Conservation (phyloP, 2,329 filamentous ascomycete genomes). For the Neofusicoccum sp. region DNA sequence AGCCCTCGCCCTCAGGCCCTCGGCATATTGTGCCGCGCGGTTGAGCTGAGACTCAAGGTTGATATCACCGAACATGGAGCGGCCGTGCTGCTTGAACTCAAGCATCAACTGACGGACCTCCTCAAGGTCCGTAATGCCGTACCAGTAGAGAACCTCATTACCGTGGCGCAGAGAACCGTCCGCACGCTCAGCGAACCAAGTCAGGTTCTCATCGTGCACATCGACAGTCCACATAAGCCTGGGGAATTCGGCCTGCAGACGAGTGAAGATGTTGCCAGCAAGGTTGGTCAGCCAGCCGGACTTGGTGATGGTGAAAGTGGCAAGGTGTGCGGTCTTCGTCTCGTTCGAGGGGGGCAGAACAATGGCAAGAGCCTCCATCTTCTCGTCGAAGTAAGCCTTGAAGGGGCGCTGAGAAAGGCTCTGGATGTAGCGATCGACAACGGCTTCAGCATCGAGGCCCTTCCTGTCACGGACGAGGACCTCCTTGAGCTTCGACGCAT, state of each 20-base stretch:
- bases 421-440: conserved; percentile 83
- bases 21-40: conserved; percentile 69
- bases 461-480: conserved; percentile 79
- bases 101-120: conserved; percentile 81
- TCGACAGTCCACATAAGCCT: conserved; percentile 95
- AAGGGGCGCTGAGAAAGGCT: conserved; percentile 75
- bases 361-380: conserved; percentile 88
- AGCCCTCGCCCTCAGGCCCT: conserved; percentile 55
- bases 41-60: conserved; percentile 86
- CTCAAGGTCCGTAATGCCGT: conserved; percentile 72
- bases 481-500: conserved; percentile 74
- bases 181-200: conserved; percentile 97
- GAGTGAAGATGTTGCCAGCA: conserved; percentile 89
- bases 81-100: conserved; percentile 78
- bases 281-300: conserved; percentile 92
- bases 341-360: conserved; percentile 72
- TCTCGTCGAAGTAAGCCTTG: conserved; percentile 91
- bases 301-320: conserved; percentile 90
- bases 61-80: conserved; percentile 83
- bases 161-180: conserved; percentile 85
- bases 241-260: conserved; percentile 89
- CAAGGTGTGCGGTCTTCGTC: conserved; percentile 73
- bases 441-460: conserved; percentile 75
- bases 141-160: conserved; percentile 88
- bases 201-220: conserved; percentile 92